phyloP scores from a whole-genome alignment of 75 land plant genomes.

The Cupressus sempervirens region DNA sequence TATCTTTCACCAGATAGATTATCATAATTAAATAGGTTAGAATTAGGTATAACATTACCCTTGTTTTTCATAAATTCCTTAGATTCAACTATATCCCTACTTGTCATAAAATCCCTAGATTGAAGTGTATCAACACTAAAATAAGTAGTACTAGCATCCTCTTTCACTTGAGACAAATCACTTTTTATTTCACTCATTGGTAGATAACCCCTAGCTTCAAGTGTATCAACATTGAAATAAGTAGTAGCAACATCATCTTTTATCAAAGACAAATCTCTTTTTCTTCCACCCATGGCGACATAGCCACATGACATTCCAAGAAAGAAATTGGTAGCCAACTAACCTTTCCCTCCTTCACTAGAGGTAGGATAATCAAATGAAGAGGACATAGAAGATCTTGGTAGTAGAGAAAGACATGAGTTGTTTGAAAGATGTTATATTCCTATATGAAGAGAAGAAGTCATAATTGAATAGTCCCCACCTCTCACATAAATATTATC shows the following conservation, averaged over 20 bases:
- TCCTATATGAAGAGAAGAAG: constrained; percentile 29
- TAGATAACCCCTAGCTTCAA: constrained; percentile 23
- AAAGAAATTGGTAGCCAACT: constrained; percentile 12
- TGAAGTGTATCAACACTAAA: constrained; percentile 37
- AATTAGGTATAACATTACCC: constrained; percentile 10
- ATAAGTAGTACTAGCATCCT: constrained; percentile 22
- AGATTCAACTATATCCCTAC: constrained; percentile 13
- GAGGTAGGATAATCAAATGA: constrained; percentile 27
- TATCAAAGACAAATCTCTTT: constrained; percentile 23
- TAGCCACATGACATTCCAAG: constrained; percentile 23
- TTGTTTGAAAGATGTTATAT: constrained; percentile 18
- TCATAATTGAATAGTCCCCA: constrained; percentile 35
- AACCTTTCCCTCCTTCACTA: constrained; percentile 27
- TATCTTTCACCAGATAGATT: constrained; percentile 9
- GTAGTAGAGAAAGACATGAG: constrained; percentile 31
- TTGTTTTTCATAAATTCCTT: constrained; percentile 6
- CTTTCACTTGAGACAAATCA: constrained; percentile 23
- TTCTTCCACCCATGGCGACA: constrained; percentile 18
- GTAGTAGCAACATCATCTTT: constrained; percentile 23
- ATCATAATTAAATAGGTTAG: constrained; percentile 9
- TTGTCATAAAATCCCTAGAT: constrained; percentile 5
- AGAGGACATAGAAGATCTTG: constrained; percentile 17
- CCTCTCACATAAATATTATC: constrained; percentile 23
- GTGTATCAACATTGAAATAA: constrained; percentile 37
- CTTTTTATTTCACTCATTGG: constrained; percentile 20